These are phyloP conservation scores for Detonula confervacea DNA, from an alignment of 352 stramenopile species.

Conservation along the genomic window DNA sequence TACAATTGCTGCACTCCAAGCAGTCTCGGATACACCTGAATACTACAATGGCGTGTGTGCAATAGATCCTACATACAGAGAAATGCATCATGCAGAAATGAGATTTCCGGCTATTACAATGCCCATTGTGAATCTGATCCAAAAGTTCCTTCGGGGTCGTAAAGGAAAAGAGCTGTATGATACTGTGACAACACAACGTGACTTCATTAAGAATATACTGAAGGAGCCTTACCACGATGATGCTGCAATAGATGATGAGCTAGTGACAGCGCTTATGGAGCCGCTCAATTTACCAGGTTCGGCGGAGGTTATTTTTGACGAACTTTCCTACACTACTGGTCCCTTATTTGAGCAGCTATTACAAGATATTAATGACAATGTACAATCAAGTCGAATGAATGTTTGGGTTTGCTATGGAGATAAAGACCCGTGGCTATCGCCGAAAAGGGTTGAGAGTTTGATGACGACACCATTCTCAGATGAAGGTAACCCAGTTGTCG, in stretches of 20 bases:
- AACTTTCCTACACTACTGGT: constrained; percentile 29
- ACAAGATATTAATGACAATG: constrained; percentile 31
- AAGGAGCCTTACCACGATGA: constrained; percentile 26
- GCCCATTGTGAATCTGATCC: constrained; percentile 16
- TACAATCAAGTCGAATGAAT: constrained; percentile 9
- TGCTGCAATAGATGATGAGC: constrained; percentile 30
- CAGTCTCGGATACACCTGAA: constrained; percentile 32
- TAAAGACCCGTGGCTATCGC: constrained; percentile 41
- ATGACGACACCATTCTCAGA: constrained; percentile 24
- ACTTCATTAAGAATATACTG: constrained; percentile 20
- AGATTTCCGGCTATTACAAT: constrained; percentile 16
- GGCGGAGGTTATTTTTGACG: constrained; percentile 33
- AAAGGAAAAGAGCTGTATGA: constrained; percentile 22
- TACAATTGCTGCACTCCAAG: constrained; percentile 30
- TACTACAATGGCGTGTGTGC: constrained; percentile 39
- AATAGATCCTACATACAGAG: constrained; percentile 39
- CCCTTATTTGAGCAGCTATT: constrained; percentile 34
- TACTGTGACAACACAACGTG: neutral
- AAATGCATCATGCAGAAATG: constrained; percentile 41
- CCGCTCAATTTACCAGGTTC: constrained; percentile 25
- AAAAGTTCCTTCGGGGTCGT: constrained; percentile 27
- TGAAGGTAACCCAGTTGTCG: constrained; percentile 11
- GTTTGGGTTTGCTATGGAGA: constrained; percentile 42
- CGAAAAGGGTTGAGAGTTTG: constrained; percentile 37
- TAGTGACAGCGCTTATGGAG: constrained; percentile 11